Percentiles rank a stretch among this genome's conserved stretches.
These are phyloP conservation scores for Kalaharituber pfeilii DNA, from an alignment of 2,329 filamentous ascomycete species.

Conservation along the genomic window DNA sequence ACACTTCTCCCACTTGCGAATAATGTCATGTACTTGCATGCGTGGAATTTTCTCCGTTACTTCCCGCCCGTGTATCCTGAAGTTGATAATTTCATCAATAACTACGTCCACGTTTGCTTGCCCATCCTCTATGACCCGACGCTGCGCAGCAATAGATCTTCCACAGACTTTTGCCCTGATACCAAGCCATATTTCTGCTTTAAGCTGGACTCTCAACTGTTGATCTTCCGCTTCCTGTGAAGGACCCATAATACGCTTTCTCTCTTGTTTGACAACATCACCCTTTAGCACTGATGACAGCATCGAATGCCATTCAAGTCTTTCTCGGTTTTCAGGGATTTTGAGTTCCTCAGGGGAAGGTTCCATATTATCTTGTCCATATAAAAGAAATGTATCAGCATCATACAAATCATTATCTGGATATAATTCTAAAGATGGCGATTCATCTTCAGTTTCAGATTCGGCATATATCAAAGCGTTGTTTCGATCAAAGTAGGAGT, in stretches of 20 bases:
- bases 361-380: slow-evolving; percentile 74
- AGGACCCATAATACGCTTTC: slow-evolving; percentile 79
- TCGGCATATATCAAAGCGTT: slow-evolving; percentile 42
- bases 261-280: slow-evolving; percentile 94
- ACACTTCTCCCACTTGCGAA: slow-evolving; percentile 76
- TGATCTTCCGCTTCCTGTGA: slow-evolving; percentile 41
- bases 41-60: slow-evolving; percentile 76
- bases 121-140: slow-evolving; percentile 72
- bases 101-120: slow-evolving; percentile 53
- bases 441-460: slow-evolving; percentile 80
- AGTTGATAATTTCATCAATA: slow-evolving; percentile 78
- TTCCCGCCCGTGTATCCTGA: slow-evolving; percentile 83
- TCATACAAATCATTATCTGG: slow-evolving; percentile 74
- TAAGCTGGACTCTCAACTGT: slow-evolving; percentile 39
- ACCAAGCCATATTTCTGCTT: slow-evolving; percentile 65
- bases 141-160: slow-evolving; percentile 65
- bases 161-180: slow-evolving; percentile 71
- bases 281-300: slow-evolving; percentile 85
- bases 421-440: slow-evolving; percentile 64
- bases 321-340: slow-evolving; percentile 71
- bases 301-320: slow-evolving; percentile 97
- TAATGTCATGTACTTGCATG: slow-evolving; percentile 77
- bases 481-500: slow-evolving; percentile 42
- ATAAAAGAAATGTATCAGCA: slow-evolving; percentile 82
- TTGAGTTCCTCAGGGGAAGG: slow-evolving; percentile 79